Base-by-base conservation (phyloP, 1,284 basidiomycete genomes). In the Sparassis latifolia region DNA sequence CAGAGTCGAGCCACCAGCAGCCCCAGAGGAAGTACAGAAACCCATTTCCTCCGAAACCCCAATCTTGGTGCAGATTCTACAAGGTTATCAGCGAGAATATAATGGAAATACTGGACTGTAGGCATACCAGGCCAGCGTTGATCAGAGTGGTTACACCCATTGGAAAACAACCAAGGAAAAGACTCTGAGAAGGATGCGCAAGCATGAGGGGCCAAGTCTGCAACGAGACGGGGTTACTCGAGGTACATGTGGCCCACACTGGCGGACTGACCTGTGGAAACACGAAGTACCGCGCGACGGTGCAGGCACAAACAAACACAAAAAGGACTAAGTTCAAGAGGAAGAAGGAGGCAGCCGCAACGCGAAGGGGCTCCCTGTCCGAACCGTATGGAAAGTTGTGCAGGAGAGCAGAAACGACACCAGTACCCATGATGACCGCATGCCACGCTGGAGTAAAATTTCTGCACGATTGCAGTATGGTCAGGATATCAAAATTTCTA, bases 1-100 rank as follows among this genome's bases (percentile, higher is more conserved):
- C 53, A 0, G 72, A 66, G 56, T 80, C 75, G 37, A 80, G 47
- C 84, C 82, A 86, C 85, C 84, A 87, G 12, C 80, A 63, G 2
- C 63, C 78, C 73, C 82, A 80, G 3, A 82, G 66, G 7, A 76
- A 62, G 35, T 70, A 75, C 2, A 78, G 69, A 56, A 82, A 80
- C 2, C 58, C 49, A 0, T 45, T 57, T 2, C 78, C 78, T 46
- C 77, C 79, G 43, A 78, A 65, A 4, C 62, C 59, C 27, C 62
- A 64, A 42, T 67, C 62, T 52, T 65, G 60, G 49, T 68, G 54
- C 42, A 60, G 28, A 35, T 44, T 52, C 55, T 58, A 2, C 5
- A 47, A 12, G 27, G 20, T 20, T 20, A 20, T 20, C 20, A 20
- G 20, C 20, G 20, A 20, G 20, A 20, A 20, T 20, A 20, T 20